Conservation (phyloP, 805 yeast genomes). For the Sugiyamaella lignohabitans region DNA sequence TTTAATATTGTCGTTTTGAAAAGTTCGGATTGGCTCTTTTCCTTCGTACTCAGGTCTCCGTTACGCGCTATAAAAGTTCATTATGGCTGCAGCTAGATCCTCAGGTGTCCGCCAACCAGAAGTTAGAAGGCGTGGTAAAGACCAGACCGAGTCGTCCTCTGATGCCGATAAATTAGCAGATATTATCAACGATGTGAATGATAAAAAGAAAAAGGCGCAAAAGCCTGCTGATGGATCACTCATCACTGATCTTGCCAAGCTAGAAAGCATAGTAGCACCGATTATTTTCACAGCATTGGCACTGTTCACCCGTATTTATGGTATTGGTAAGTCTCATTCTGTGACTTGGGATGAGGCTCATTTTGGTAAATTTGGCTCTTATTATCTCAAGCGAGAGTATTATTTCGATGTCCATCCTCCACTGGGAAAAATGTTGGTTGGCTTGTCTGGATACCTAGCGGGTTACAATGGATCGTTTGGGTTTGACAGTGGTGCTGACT, state of each 20-base stretch:
- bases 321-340: slow-evolving; percentile 57
- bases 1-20: no score
- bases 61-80: no score
- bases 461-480: slow-evolving; percentile 85
- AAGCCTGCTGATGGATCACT: not conserved
- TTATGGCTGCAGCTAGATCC: not conserved
- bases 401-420: slow-evolving; percentile 99
- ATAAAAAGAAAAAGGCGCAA: not conserved
- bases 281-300: slow-evolving; percentile 44
- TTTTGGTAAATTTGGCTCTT: slow-evolving; percentile 93
- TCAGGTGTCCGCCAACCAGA: not conserved
- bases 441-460: slow-evolving; percentile 77
- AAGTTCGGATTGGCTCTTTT: no score
- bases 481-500: slow-evolving; percentile 74
- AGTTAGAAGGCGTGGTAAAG: not conserved
- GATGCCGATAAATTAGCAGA: no score
- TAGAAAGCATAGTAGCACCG: slow-evolving; percentile 38
- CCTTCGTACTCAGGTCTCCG: no score
- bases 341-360: slow-evolving; percentile 98
- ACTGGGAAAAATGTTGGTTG: slow-evolving; percentile 87
- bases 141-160: not conserved
- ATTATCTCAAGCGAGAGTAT: slow-evolving; percentile 79
- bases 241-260: not conserved
- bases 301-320: slow-evolving; percentile 49
- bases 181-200: not conserved